A percentile compares a stretch with the other conserved stretches of the same genome.
These are phyloP conservation scores for Glycyrrhiza uralensis DNA, from an alignment of 306 rosid genomes.

Conservation along the genomic window DNA sequence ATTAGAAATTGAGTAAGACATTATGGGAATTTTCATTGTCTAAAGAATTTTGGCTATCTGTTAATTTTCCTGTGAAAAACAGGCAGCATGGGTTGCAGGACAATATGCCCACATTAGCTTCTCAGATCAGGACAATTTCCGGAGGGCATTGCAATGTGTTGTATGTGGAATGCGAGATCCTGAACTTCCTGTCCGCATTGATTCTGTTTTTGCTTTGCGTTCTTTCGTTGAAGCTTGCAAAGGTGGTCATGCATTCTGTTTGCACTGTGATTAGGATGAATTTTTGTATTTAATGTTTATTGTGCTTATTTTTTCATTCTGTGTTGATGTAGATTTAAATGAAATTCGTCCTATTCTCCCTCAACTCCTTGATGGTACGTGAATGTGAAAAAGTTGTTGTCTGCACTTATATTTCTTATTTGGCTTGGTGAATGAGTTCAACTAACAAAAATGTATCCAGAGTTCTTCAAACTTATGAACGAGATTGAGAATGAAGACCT, in stretches of 20 bases:
- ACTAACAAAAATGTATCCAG: constrained; percentile 40
- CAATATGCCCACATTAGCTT: constrained; percentile 86
- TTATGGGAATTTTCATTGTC: neutral
- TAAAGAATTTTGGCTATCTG: neutral
- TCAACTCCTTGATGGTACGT: constrained; percentile 90
- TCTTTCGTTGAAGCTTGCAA: constrained; percentile 92
- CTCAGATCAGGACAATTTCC: constrained; percentile 82
- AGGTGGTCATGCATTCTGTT: constrained; percentile 37
- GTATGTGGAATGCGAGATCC: constrained; percentile 86
- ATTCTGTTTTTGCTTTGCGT: constrained; percentile 93
- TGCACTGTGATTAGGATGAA: neutral
- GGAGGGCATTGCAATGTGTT: constrained; percentile 82
- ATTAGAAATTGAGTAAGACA: neutral
- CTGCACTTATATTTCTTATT: neutral
- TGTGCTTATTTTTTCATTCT: neutral
- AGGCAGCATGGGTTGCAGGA: constrained; percentile 99
- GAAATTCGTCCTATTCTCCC: constrained; percentile 94
- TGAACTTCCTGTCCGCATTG: constrained; percentile 96
- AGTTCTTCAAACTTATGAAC: constrained; percentile 93
- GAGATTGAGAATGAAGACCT: constrained; percentile 98
- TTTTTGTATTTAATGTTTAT: neutral
- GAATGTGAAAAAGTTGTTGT: constrained; percentile 12
- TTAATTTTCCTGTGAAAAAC: constrained; percentile 22
- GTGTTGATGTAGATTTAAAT: constrained; percentile 64
- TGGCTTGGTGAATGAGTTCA: constrained; percentile 14